Percentiles rank a stretch among this genome's conserved stretches.
phyloP scores from a whole-genome alignment of 164 flowering plant genomes.

The Stephania yunnanensis region DNA sequence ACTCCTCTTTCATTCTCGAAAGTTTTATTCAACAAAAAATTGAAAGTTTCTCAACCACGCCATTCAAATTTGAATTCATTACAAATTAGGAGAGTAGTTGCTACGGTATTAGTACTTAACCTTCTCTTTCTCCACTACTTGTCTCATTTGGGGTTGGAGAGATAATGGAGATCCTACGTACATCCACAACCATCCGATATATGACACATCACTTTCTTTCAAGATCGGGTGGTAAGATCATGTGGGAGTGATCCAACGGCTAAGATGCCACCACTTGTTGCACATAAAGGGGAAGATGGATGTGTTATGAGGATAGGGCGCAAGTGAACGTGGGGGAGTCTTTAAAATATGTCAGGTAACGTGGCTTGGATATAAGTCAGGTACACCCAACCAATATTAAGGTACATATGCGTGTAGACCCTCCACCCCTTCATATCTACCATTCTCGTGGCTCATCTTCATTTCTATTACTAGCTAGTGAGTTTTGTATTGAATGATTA shows the following conservation, averaged over 20 bases:
- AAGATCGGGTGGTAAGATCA: no score
- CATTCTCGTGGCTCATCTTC: neutral
- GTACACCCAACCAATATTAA: neutral
- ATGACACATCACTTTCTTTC: neutral
- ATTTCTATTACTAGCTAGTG: no score
- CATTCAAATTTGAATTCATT: neutral
- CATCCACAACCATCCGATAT: neutral
- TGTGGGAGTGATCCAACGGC: no score
- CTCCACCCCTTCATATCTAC: neutral
- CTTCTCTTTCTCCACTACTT: neutral
- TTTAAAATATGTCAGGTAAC: neutral
- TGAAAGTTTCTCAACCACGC: no score
- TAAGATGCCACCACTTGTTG: no score
- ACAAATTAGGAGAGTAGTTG: no score
- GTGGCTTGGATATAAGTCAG: neutral
- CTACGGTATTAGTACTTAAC: neutral
- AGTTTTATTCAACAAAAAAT: no score
- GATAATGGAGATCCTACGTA: neutral
- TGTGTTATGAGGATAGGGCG: neutral
- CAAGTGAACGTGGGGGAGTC: neutral
- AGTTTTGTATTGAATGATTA: no score
- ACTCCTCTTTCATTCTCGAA: no score
- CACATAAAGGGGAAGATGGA: neutral
- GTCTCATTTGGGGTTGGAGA: neutral
- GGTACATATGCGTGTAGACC: neutral